A percentile compares a stretch with the other conserved stretches of the same genome.
Evolutionary conservation across 2,329 filamentous ascomycete species (phyloP).

Genomic region (Aspergillus intermedius): DNA sequence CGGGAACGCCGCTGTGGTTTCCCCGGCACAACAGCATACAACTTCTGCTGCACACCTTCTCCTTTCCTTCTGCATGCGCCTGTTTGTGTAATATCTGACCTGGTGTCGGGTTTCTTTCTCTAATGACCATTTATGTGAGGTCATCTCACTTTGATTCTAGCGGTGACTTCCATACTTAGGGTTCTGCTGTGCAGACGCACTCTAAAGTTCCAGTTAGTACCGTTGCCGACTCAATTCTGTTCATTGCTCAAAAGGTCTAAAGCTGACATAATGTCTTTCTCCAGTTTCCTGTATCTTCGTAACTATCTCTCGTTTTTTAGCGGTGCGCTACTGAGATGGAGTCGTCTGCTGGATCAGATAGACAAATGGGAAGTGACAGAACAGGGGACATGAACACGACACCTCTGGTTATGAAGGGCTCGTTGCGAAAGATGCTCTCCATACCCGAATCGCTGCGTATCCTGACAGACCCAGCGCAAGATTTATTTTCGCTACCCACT

Average conservation of each 20-base stretch:
- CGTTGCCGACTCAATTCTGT: not conserved
- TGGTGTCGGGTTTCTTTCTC: not conserved
- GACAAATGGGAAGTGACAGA: no score
- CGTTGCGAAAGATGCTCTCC: slow-evolving; percentile 6
- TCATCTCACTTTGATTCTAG: not conserved
- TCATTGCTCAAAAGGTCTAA: not conserved
- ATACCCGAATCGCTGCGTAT: slow-evolving; percentile 18
- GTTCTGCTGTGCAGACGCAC: not conserved
- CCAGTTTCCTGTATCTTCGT: no score
- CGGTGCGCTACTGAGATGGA: not conserved
- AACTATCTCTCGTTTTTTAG: no score
- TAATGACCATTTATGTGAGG: not conserved
- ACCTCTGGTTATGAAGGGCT: not conserved
- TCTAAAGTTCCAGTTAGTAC: no score
- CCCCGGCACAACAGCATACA: not conserved
- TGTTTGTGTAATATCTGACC: not conserved
- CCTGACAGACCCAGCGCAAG: slow-evolving; percentile 12
- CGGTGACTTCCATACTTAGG: not conserved
- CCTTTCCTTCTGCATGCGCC: not conserved
- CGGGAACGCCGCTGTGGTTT: not conserved
- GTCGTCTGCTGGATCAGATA: not conserved
- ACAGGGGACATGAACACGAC: no score
- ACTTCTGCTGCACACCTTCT: not conserved
- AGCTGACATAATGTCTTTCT: no score
- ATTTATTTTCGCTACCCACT: slow-evolving; percentile 10